Evolutionary conservation across 2,329 filamentous ascomycete genomes (phyloP).

Genomic region (Macroventuria anomochaeta): DNA sequence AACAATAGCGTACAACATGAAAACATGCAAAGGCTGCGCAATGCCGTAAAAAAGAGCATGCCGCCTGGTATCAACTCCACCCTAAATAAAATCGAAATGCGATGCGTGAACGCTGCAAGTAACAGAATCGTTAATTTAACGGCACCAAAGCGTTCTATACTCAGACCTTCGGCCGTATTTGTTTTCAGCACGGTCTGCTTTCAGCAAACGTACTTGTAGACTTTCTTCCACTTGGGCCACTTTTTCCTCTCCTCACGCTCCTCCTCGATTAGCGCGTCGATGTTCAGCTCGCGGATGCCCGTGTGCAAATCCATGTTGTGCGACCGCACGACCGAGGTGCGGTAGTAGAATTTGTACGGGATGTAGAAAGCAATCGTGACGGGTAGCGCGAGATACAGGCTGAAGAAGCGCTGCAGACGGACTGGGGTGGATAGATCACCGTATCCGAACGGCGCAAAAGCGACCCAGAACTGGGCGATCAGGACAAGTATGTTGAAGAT

Average conservation of each 20-base stretch:
- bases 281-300: constrained; percentile 82
- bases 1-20: constrained; percentile 16
- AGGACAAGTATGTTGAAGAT: constrained; percentile 77
- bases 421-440: constrained; percentile 51
- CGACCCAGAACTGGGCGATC: constrained; percentile 86
- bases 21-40: constrained; percentile 35
- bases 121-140: constrained; percentile 1
- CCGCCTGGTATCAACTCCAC: constrained; percentile 42
- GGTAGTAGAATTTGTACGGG: constrained; percentile 76
- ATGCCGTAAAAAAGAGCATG: constrained; percentile 25
- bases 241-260: constrained; percentile 74
- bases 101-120: constrained; percentile 25
- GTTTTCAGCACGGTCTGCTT: too few relatives aligned
- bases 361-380: constrained; percentile 73
- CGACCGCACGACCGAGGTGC: constrained; percentile 69
- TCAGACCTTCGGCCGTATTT: too few relatives aligned
- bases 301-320: constrained; percentile 87
- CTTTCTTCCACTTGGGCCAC: constrained; percentile 58
- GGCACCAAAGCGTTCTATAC: constrained; percentile 9
- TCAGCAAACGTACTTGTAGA: constrained; percentile 58
- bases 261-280: constrained; percentile 78
- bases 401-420: constrained; percentile 73
- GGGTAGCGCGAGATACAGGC: constrained; percentile 72
- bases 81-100: constrained; percentile 9
- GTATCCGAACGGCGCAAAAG: constrained; percentile 75